Conservation (phyloP, 208 protist genomes). For the Polymyxa betae region DNA sequence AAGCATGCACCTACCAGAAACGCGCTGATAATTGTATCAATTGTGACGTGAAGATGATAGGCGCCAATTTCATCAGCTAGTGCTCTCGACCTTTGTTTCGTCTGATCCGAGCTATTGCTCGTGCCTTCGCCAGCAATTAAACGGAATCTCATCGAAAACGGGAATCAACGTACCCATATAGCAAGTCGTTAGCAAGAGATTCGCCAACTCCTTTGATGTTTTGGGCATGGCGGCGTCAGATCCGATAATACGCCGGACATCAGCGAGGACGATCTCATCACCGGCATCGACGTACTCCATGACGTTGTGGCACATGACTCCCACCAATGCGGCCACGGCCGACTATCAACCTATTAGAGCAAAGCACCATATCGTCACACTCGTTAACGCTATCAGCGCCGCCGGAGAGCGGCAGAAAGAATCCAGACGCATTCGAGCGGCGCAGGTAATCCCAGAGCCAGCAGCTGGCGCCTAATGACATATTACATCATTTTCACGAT, state of each 20-base stretch:
- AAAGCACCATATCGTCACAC: background rate
- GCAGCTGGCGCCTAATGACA: background rate
- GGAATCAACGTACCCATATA: constrained; percentile 23
- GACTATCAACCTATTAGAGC: background rate
- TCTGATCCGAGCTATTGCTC: constrained; percentile 48
- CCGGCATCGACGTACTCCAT: background rate
- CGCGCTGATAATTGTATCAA: constrained; percentile 71
- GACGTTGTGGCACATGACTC: constrained; percentile 31
- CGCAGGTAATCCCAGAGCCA: constrained; percentile 46
- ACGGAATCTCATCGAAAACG: background rate
- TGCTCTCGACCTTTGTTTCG: constrained; percentile 28
- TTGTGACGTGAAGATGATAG: constrained; percentile 69
- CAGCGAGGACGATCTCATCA: background rate
- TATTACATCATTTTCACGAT: background rate
- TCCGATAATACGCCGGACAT: background rate
- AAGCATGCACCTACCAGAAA: constrained; percentile 54
- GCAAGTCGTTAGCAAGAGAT: background rate
- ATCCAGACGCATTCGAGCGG: constrained; percentile 18
- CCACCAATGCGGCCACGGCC: background rate
- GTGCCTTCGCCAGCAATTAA: background rate
- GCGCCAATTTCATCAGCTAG: constrained; percentile 67
- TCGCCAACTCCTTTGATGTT: background rate
- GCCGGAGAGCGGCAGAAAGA: constrained; percentile 51
- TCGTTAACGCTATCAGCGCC: constrained; percentile 24
- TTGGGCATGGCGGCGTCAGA: background rate